Percentiles rank a stretch among this genome's conserved stretches.
These are phyloP conservation scores for Globisporangium uncinulatum DNA, from an alignment of 352 stramenopile genomes.

Conservation along the genomic window DNA sequence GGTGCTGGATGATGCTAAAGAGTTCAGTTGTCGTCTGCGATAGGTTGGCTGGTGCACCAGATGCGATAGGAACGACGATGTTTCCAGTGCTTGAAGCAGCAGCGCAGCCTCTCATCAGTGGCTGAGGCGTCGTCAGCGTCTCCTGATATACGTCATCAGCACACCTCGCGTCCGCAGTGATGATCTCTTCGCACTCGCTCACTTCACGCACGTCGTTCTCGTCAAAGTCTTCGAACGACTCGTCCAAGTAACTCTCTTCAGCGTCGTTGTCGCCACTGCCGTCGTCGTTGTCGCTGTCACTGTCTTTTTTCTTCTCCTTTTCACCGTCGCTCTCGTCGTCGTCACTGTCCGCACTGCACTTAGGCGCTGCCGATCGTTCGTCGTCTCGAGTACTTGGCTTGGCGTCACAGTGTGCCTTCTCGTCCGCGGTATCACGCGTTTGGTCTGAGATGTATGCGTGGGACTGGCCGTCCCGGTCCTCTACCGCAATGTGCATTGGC, in stretches of 20 bases:
- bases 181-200: slow-evolving; percentile 4
- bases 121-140: not conserved
- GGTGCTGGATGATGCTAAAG: slow-evolving; percentile 57
- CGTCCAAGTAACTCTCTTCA: slow-evolving; percentile 69
- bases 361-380: not conserved
- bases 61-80: not conserved
- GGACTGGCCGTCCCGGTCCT: slow-evolving; percentile 29
- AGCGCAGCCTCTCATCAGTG: not conserved
- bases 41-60: slow-evolving; percentile 11
- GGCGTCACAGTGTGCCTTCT: slow-evolving; percentile 8
- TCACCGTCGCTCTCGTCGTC: slow-evolving; percentile 14
- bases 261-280: slow-evolving; percentile 15
- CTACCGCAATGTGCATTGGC: slow-evolving; percentile 31
- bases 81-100: not conserved
- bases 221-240: slow-evolving; percentile 84
- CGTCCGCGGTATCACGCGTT: slow-evolving; percentile 1
- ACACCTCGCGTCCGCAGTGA: slow-evolving; percentile 3
- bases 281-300: too few relatives aligned
- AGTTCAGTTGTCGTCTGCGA: slow-evolving; percentile 57
- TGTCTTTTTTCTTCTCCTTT: slow-evolving; percentile 1
- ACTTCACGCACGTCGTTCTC: slow-evolving; percentile 19
- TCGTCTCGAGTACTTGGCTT: not conserved
- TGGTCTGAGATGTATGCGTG: slow-evolving; percentile 25
- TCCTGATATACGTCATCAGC: not conserved
- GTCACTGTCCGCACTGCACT: slow-evolving; percentile 2